phyloP scores from a whole-genome alignment of 2,329 filamentous ascomycete genomes.

The Conoideocrella luteorostrata region DNA sequence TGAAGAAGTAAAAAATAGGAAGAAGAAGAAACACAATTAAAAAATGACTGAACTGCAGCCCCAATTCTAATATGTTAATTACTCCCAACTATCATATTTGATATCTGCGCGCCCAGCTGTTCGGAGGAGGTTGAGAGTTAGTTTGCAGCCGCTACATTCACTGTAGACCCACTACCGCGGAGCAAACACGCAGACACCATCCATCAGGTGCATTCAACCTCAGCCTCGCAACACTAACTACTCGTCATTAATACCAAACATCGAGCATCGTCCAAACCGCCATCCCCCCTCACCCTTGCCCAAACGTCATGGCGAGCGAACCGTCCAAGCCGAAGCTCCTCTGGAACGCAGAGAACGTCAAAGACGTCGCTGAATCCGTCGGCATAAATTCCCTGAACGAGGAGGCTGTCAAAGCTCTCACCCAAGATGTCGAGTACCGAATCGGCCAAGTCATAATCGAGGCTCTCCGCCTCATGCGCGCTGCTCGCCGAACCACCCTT shows the following conservation, averaged over 20 bases:
- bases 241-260: no score
- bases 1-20: no score
- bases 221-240: background rate
- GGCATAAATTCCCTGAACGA: slow-evolving; percentile 77
- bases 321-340: slow-evolving; percentile 53
- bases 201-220: background rate
- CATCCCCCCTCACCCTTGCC: background rate
- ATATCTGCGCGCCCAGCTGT: no score
- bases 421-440: slow-evolving; percentile 92
- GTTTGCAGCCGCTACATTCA: no score
- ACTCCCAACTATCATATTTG: no score
- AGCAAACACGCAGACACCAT: background rate
- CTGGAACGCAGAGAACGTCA: slow-evolving; percentile 95
- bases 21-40: no score
- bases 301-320: slow-evolving; percentile 30
- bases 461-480: slow-evolving; percentile 92
- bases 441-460: slow-evolving; percentile 91
- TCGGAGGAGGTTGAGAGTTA: no score
- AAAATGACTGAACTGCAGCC: no score
- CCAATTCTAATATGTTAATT: no score
- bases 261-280: no score
- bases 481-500: slow-evolving; percentile 76
- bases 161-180: background rate
- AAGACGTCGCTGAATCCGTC: slow-evolving; percentile 92
- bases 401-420: slow-evolving; percentile 79